Base-by-base conservation (phyloP, 306 rosid species). In the Calophaca sinica region DNA sequence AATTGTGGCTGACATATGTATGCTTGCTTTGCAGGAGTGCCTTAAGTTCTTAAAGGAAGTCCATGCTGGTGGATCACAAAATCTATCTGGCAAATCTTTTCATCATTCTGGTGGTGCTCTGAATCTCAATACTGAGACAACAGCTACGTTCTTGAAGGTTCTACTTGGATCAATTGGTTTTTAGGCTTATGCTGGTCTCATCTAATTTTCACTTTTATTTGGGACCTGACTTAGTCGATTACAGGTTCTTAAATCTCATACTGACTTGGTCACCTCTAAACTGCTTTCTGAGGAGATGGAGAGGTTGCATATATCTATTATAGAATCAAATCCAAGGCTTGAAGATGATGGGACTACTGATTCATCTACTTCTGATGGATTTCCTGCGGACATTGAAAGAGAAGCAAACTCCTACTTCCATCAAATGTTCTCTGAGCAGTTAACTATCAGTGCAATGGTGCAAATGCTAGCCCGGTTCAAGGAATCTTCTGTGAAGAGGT, bases 361-460 rank as follows among this genome's bases (percentile, higher is more conserved):
- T 78, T 85, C 90, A 77, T 79, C 97, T 11, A 58, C 83, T 35
- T 63, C 92, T 51, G 96, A 91, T 70, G 96, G 89, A 87, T 92
- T 85, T 85, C 70, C 90, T 0, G 92, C 86, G 44, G 98, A 96
- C 71, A 86, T 96, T 74, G 99, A 96, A 86, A 58, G 84, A 0
- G 98, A 96, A 88, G 97, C 99, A 65, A 96, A 92, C 83, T 77
- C 87, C 36, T 85, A 86, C 75, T 96, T 96, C 85, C 98, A 92
- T 60, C 87, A 92, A 62, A 92, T 96, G 98, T 96, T 90, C 67
- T 93, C 97, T 70, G 88, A 90, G 81, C 89, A 84, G 85, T 83
- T 92, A 86, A 75, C 91, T 28, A 85, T 90, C 73, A 88, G 74
- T 61, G 78, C 80, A 41, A 90, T 96, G 99, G 98, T 96, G 70